These are phyloP conservation scores for Plasmodium vivax DNA, from an alignment of 169 alveolate genomes.

Conservation along the genomic window DNA sequence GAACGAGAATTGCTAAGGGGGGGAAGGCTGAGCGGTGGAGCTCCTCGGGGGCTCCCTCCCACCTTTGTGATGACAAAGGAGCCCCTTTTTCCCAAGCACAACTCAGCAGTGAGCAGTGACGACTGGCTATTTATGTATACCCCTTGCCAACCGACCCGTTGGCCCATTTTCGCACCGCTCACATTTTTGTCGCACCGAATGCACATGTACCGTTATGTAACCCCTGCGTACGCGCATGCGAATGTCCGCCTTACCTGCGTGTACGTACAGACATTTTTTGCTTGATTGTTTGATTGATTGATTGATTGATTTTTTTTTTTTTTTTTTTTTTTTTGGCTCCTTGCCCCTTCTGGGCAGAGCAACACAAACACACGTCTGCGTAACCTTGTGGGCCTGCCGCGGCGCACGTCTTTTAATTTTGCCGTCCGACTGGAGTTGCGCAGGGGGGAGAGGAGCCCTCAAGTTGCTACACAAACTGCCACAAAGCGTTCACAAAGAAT, in stretches of 20 bases:
- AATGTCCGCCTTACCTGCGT: background rate
- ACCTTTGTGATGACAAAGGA: background rate
- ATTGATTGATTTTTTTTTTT: background rate
- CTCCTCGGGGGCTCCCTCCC: background rate
- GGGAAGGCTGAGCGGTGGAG: background rate
- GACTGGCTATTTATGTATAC: background rate
- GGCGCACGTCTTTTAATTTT: background rate
- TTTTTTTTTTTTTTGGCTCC: background rate
- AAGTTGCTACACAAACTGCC: no score
- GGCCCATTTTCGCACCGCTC: background rate
- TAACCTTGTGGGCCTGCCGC: background rate
- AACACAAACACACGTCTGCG: background rate
- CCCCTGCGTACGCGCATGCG: background rate
- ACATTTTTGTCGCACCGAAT: background rate
- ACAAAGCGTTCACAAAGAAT: no score
- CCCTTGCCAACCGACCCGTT: background rate
- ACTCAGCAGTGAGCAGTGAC: background rate
- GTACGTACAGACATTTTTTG: background rate
- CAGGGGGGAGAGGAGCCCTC: background rate
- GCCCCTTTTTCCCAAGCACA: background rate
- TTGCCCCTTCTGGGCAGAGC: background rate
- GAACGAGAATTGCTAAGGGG: conserved; percentile 39
- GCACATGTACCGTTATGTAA: background rate
- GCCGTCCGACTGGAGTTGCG: background rate
- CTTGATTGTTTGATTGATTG: background rate